Base-by-base conservation (phyloP, 345 rosid species). In the Camelina laxa region DNA sequence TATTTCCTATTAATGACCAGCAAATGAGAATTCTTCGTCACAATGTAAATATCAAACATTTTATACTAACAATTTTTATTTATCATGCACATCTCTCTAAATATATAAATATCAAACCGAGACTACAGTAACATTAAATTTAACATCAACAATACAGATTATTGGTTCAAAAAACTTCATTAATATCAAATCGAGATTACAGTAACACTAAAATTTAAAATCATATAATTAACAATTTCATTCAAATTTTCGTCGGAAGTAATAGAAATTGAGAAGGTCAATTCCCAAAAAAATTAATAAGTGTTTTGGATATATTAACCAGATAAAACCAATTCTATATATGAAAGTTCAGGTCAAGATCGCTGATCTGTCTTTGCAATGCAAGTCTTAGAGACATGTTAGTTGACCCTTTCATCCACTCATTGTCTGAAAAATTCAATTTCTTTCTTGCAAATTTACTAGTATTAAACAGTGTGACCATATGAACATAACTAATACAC, bases 351-450 rank as follows among this genome's bases (percentile, higher is more conserved):
- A 38, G 77, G 81, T 80, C 83, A 81, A 81, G 75, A 41, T 70
- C 77, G 50, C 71, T 65, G 69, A 77, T 80, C 78, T 81, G 67
- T 63, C 22, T 74, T 70, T 45, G 27, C 22, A 51, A 75, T 45
- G 27, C 22, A 51, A 75, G 70, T 60, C 49, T 82, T 45, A 72
- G 65, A 78, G 75, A 74, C 79, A 68, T 77, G 80, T 59, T 53
- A 66, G 81, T 60, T 75, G 84, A 83, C 83, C 79, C 63, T 74
- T 82, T 73, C 81, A 60, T 67, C 66, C 65, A 64, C 75, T 75
- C 21, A 16, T 45, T 76, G 57, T 77, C 67, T 77, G 21, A 38
- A 64, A 63, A 59, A 1, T 1, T 30, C 22, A 57, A 39, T 35
- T 58, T 6, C 1, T 57, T 50, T 42, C 44, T 38, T 67, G 54